Evolutionary conservation across 225 moss, liverwort and hornwort genomes (phyloP), one percentile per base, ranked within the genome.

Genomic region (Bryum argenteum): DNA sequence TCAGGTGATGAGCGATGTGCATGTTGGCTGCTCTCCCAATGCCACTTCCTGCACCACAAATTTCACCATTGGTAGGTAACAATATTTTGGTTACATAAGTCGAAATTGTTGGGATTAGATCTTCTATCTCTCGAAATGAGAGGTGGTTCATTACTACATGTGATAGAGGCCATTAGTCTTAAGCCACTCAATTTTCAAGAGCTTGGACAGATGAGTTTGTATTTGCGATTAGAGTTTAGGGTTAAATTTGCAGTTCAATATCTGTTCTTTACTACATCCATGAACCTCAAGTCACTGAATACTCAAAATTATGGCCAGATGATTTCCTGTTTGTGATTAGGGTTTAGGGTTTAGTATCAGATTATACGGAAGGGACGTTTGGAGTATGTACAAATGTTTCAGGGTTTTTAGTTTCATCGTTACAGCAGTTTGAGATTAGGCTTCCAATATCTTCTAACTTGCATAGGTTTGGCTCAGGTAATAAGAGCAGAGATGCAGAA

Each of bases 1-100:
- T 24, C 71, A 79, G 68, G 91, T 94, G 75, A 91, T 91, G 91
- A 91, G 91, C 72, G 87, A 94, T 63, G 89, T 94, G 63, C 91
- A 94, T 47, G n/a, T 91, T 22, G 91, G 89, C 12, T 84, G 72
- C 51, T 24, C n/a, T 59, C 69, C 75, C 9, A 6, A 62, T 72
- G 23, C 55, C 61, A 53, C 63, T 80, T 63, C 82, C 70, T 75
- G 71, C 64, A 63, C 83, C 69, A 63, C 62, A 16, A 58, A 86
- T 77, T 81, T 85, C 84, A 78, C 54, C 66, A 47, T 81, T 72
- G 76, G 85, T 81, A 76, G 61, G 73, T 50, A 21, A 47, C n/a
- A 52, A 48, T 51, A 47, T n/a, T n/a, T n/a, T n/a, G n/a, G n/a
- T n/a, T n/a, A n/a, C n/a, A n/a, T n/a, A n/a, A n/a, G n/a, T n/a